Base-by-base conservation (phyloP, 2,329 filamentous ascomycete genomes). In the Sphaerulina vaccinii region DNA sequence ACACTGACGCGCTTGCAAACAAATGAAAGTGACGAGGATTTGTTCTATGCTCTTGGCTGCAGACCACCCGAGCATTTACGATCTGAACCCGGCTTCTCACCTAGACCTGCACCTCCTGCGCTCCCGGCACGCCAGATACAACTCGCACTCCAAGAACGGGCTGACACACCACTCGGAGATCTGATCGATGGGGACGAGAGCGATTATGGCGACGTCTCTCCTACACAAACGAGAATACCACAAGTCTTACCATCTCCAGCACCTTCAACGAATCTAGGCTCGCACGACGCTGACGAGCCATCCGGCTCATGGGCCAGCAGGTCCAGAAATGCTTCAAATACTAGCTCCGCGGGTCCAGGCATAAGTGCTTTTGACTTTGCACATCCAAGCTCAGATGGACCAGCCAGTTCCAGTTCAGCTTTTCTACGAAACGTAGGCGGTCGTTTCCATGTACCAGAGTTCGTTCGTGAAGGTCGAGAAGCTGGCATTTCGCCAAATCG, bases 1-100 rank as follows among this genome's bases (percentile, higher is more conserved):
- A 90, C 87, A 70, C 55, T 74, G 78, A 56, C 79, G 74, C 57
- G 85, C 38, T 73, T 84, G 54, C 80, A 82, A 43, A 82, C 88
- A 50, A 92, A 88, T 85, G 90, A 89, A 37, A 96, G 90, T 61
- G 92, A 97, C 62, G 90, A 95, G 65, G 90, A 97, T 66, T 80
- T 97, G 1, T 90, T 95, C 3, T 79, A 87, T 44, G 88, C 85
- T 54, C 65, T 96, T 3, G 91, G 92, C 6, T 82, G 92, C 33
- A 81, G 86, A 10, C 78, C 83, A 24, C 75, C 79, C 4, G 75
- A 79, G 13, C 67, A 83, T 43, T 66, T 73, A 36, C 73, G 73
- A 37, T 49, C 58, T 11, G 47, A 58, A 24, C 33, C 51, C 1
- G 62, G 60, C 19, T 37, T 54, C 7, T 54, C 63, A n/a, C 64